These are phyloP conservation scores for Boechera divaricarpa DNA, from an alignment of 345 rosid species.

Conservation along the genomic window DNA sequence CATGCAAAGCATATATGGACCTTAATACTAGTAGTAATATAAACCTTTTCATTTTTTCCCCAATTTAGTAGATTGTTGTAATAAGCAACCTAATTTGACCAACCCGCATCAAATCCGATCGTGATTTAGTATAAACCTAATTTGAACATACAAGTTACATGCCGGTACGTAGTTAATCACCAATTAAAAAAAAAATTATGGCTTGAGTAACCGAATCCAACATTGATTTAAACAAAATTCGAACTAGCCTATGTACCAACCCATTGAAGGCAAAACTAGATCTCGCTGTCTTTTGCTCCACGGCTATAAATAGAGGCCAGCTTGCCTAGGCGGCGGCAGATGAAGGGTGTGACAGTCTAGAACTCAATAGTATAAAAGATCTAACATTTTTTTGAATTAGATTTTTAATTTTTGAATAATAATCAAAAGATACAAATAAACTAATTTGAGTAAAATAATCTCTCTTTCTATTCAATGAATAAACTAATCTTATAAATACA, in stretches of 20 bases:
- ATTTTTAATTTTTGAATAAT: too few species aligned
- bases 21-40: neutral
- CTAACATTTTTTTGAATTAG: neutral
- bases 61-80: neutral
- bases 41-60: neutral
- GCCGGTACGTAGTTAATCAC: neutral
- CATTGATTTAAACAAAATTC: neutral
- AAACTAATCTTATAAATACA: too few species aligned
- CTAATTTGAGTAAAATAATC: too few species aligned
- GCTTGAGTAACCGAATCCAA: neutral
- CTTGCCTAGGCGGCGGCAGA: neutral
- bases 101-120: neutral
- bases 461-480: too few species aligned
- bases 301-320: neutral
- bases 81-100: neutral
- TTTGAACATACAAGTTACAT: neutral
- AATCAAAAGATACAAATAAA: too few species aligned
- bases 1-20: neutral
- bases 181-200: neutral
- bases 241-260: neutral
- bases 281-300: neutral
- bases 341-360: neutral
- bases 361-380: neutral
- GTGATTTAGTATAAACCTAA: neutral
- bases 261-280: neutral